Evolutionary conservation across 78 protist genomes (phyloP), one percentile per base, ranked within the genome.

Genomic region (Dictyostelium intermedium): DNA sequence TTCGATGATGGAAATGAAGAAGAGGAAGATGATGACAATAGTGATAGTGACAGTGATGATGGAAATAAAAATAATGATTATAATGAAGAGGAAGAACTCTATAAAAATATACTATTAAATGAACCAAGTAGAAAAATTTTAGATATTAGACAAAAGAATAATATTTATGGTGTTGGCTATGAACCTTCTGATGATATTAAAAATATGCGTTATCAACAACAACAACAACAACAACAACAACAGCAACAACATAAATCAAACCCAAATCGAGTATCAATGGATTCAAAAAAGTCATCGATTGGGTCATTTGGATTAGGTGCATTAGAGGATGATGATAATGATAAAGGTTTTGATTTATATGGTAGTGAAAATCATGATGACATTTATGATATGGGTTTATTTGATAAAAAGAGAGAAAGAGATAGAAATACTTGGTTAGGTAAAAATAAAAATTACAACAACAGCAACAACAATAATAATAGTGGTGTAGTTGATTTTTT

Each of bases 91-190:
- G 35, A 80, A 69, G 43, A 69, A 10, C 4, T 11, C 8, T 35
- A 80, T 50, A 37, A 39, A 20, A 41, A n/a, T 35, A 35, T 35
- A 73, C n/a, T 73, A 30, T 18, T 72, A 34, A 72, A 34, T 32
- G 79, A 72, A 72, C 32, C 41, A 13, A 45, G 18, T 45, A 41
- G 30, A 45, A 45, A 45, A 47, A 1, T 45, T 25, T 14, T 79
- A n/a, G 20, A 79, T 13, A 79, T 79, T 45, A 27, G 23, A 45
- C 82, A 43, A 69, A 89, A 89, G 60, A 80, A 63, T 34, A 77
- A 89, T 80, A 10, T 10, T 9, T 89, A 69, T 69, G 94, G 94
- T 78, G 84, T 89, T 69, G 94, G 94, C 6, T 89, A 50, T 80
- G 70, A 63, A 60, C 47, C 60, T 9, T 43, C 94, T 20, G 69